A percentile compares a stretch with the other conserved stretches of the same genome.
Evolutionary conservation across 2,329 filamentous ascomycete genomes (phyloP).

Genomic region (Fusarium beomiforme): DNA sequence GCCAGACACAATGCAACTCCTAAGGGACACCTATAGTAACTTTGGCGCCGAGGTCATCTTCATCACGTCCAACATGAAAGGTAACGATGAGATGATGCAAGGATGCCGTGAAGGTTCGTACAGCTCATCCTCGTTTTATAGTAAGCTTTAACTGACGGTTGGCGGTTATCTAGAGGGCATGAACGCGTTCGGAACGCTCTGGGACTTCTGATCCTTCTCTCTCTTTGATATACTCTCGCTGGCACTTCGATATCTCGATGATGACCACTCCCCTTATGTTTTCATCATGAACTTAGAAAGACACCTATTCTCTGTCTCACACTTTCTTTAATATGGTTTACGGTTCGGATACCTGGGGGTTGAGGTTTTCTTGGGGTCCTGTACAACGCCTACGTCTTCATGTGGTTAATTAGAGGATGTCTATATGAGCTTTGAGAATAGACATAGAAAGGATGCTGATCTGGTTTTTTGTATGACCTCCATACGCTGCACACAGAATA

Average conservation of each 20-base stretch:
- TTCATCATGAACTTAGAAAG: accelerated
- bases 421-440: neutral
- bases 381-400: accelerated
- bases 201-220: neutral
- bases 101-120: neutral
- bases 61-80: neutral
- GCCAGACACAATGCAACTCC: neutral
- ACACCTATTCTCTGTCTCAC: accelerated
- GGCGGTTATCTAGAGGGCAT: accelerated
- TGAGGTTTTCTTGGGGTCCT: accelerated
- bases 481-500: too few species aligned
- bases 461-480: too few species aligned
- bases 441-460: neutral
- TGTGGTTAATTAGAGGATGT: too few species aligned
- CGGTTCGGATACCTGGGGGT: too few species aligned
- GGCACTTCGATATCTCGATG: accelerated
- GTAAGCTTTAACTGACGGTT: accelerated
- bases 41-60: neutral
- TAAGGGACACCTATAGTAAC: neutral
- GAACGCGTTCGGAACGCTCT: neutral
- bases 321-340: too few species aligned
- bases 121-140: accelerated
- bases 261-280: neutral
- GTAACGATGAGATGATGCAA: neutral
- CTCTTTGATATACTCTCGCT: accelerated